These are phyloP conservation scores for Schizonepeta tenuifolia DNA, from an alignment of 257 asterid species.

Conservation along the genomic window DNA sequence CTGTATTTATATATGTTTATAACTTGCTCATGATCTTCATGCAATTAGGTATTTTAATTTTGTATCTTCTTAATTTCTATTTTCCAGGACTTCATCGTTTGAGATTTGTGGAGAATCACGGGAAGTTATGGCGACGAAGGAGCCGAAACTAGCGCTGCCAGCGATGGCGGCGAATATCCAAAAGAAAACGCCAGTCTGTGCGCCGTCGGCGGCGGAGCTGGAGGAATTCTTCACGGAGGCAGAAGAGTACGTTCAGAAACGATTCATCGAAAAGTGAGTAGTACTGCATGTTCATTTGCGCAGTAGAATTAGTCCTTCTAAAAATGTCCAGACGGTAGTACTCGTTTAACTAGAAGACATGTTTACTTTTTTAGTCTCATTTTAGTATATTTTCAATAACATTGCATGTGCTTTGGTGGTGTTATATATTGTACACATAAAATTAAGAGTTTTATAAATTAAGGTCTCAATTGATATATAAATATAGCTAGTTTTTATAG, in stretches of 20 bases:
- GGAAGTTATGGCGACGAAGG: slow-evolving; percentile 28
- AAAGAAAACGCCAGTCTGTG: slow-evolving; percentile 10
- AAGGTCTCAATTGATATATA: too few relatives aligned
- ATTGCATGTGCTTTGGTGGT: neutral
- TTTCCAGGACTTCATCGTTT: slow-evolving; percentile 35
- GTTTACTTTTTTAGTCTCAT: neutral
- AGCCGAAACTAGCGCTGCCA: slow-evolving; percentile 21
- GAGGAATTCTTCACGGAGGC: slow-evolving; percentile 69
- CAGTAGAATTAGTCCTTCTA: slow-evolving; percentile 19
- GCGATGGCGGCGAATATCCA: neutral
- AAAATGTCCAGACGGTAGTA: neutral
- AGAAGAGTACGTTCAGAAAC: slow-evolving; percentile 56
- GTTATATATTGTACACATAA: neutral
- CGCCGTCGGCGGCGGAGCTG: slow-evolving; percentile 60
- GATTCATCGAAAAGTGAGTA: slow-evolving; percentile 70
- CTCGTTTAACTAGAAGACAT: neutral
- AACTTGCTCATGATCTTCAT: slow-evolving; percentile 6
- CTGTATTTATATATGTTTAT: slow-evolving; percentile 17
- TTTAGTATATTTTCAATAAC: neutral
- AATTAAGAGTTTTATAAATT: neutral
- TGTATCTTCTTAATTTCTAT: neutral
- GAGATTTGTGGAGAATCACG: slow-evolving; percentile 37
- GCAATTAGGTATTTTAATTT: neutral
- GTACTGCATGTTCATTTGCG: slow-evolving; percentile 39
- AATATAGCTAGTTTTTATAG: too few relatives aligned